Percentiles rank a stretch among this genome's conserved stretches.
phyloP scores from a whole-genome alignment of 2,329 filamentous ascomycete genomes.

The Xylariaceae sp. region DNA sequence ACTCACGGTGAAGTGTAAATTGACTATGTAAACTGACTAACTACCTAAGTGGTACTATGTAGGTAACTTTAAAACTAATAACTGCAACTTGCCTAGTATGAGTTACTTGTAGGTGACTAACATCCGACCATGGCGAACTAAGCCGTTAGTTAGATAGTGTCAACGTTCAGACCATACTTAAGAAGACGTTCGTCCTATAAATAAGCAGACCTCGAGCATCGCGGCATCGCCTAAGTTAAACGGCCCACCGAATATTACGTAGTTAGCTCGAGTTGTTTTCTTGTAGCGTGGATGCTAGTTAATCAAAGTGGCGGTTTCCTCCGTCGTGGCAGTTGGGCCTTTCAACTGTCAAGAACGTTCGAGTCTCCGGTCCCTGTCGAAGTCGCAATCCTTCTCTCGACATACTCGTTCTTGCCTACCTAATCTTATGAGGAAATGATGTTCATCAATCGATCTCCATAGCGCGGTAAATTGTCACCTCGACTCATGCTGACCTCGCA shows the following conservation, averaged over 20 bases:
- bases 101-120: no score
- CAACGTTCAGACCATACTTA: no score
- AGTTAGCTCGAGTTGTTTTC: slow-evolving; percentile 11
- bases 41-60: no score
- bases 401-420: not conserved
- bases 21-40: no score
- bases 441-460: not conserved
- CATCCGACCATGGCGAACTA: no score
- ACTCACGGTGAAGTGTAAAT: no score
- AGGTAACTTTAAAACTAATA: no score
- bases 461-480: not conserved
- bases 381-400: not conserved
- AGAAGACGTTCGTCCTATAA: no score
- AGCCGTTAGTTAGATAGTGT: no score
- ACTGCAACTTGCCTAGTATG: no score
- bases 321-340: not conserved
- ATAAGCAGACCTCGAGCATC: no score
- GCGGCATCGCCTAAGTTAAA: not conserved
- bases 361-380: not conserved
- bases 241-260: slow-evolving; percentile 16
- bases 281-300: not conserved
- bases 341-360: not conserved
- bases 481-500: not conserved
- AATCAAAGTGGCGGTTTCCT: not conserved
- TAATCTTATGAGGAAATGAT: not conserved